Percentiles rank a stretch among this genome's conserved stretches.
Conservation (phyloP, 2,329 filamentous ascomycete species). For the Ophiocordyceps camponoti-rufipedis region DNA sequence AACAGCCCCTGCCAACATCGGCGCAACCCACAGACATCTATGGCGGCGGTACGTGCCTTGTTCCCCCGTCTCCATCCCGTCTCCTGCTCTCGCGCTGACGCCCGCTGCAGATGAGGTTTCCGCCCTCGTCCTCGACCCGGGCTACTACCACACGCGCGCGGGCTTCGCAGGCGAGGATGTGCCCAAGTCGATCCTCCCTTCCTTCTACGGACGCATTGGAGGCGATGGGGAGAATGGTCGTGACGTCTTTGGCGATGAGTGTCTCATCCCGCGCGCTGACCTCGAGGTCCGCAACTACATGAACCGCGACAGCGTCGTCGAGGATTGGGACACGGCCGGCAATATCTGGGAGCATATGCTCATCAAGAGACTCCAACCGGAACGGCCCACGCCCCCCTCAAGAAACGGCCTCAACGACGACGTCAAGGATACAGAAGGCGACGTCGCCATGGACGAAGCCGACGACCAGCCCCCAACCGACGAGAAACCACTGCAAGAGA, state of each 20-base stretch:
- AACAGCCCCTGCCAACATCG: slow-evolving; percentile 34
- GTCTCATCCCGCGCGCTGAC: slow-evolving; percentile 56
- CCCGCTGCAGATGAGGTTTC: slow-evolving; percentile 69
- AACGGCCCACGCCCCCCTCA: slow-evolving; percentile 47
- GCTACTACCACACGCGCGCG: slow-evolving; percentile 77
- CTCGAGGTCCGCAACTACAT: slow-evolving; percentile 88
- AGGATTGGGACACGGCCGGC: slow-evolving; percentile 87
- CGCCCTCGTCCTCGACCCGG: slow-evolving; percentile 88
- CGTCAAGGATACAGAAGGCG: slow-evolving; percentile 37
- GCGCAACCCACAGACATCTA: slow-evolving; percentile 44
- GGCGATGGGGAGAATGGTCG: slow-evolving; percentile 19
- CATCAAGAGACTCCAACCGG: slow-evolving; percentile 69
- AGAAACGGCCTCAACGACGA: slow-evolving; percentile 68
- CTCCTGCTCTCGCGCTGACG: background rate
- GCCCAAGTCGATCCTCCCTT: slow-evolving; percentile 82
- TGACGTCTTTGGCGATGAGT: slow-evolving; percentile 77
- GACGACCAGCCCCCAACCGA: slow-evolving; percentile 15
- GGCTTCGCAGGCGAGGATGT: slow-evolving; percentile 97
- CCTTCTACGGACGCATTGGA: slow-evolving; percentile 58
- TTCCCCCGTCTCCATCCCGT: background rate
- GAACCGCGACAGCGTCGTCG: slow-evolving; percentile 71
- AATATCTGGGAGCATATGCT: slow-evolving; percentile 89
- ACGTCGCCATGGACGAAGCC: slow-evolving; percentile 37
- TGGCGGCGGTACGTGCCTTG: slow-evolving; percentile 34
- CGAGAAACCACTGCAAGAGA: slow-evolving; percentile 74